Conservation (phyloP, 2,329 filamentous ascomycete genomes). For the Pseudogymnoascus destructans region DNA sequence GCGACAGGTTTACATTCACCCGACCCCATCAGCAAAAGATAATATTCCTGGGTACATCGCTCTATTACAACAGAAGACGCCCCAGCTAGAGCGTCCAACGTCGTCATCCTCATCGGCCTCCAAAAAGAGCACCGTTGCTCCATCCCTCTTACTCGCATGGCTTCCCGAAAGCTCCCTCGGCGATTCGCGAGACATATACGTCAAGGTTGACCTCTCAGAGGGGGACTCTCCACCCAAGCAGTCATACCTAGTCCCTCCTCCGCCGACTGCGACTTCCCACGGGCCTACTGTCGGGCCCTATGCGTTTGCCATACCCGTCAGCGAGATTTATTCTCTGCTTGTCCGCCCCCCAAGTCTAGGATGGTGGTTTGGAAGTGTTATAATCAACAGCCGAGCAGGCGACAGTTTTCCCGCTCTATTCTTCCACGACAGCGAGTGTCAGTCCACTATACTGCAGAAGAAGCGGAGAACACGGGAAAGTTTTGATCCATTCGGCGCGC, state of each 20-base stretch:
- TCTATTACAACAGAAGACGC: slow-evolving; percentile 74
- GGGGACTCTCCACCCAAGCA: slow-evolving; percentile 69
- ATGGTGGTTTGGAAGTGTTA: slow-evolving; percentile 96
- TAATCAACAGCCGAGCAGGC: slow-evolving; percentile 82
- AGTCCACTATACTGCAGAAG: slow-evolving; percentile 88
- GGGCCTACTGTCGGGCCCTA: slow-evolving; percentile 61
- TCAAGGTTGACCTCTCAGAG: slow-evolving; percentile 85
- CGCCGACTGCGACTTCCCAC: slow-evolving; percentile 72
- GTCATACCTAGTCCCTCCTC: slow-evolving; percentile 80
- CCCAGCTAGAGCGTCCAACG: slow-evolving; percentile 23
- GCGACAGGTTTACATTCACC: slow-evolving; percentile 80
- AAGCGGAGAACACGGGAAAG: slow-evolving; percentile 71
- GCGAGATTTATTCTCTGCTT: slow-evolving; percentile 78
- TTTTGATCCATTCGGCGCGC: slow-evolving; percentile 81
- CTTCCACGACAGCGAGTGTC: slow-evolving; percentile 94
- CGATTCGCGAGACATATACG: slow-evolving; percentile 76
- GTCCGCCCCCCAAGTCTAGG: slow-evolving; percentile 85
- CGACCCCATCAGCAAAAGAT: slow-evolving; percentile 82
- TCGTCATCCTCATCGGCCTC: slow-evolving; percentile 28
- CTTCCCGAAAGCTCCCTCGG: slow-evolving; percentile 80
- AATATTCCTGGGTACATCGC: slow-evolving; percentile 93
- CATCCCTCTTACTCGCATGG: slow-evolving; percentile 82
- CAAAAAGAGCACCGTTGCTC: slow-evolving; percentile 38
- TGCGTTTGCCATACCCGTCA: slow-evolving; percentile 82
- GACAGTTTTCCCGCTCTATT: slow-evolving; percentile 93